phyloP scores from a whole-genome alignment of 192 early-diverging fungal genomes.

The Obelidium mucronatum region DNA sequence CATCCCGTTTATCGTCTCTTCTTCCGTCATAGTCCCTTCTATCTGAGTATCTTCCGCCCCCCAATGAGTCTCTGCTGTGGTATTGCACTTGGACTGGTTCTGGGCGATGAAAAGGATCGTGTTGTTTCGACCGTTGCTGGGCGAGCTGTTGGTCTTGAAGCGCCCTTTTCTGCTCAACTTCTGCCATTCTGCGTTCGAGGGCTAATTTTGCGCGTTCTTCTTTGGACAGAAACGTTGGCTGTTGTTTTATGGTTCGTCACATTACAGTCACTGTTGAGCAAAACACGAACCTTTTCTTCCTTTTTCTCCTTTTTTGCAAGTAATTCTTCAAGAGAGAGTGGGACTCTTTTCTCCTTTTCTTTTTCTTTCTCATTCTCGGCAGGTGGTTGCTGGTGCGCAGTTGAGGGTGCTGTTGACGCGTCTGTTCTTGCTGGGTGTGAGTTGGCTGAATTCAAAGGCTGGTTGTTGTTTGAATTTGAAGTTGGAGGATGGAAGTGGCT shows the following conservation, averaged over 20 bases:
- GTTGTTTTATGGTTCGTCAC: background rate
- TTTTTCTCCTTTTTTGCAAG: slow-evolving; percentile 63
- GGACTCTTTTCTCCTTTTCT: slow-evolving; percentile 50
- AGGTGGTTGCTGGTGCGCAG: background rate
- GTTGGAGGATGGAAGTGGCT: background rate
- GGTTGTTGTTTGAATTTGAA: too few relatives aligned
- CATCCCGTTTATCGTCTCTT: slow-evolving; percentile 14
- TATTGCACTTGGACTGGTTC: too few relatives aligned
- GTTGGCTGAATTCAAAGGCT: too few relatives aligned
- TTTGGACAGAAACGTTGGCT: slow-evolving; percentile 89
- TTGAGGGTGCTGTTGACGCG: background rate
- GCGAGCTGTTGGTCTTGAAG: slow-evolving; percentile 69
- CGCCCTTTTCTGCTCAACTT: slow-evolving; percentile 76
- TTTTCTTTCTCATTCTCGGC: background rate
- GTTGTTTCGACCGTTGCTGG: background rate
- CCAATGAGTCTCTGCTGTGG: slow-evolving; percentile 20
- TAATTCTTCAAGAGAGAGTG: slow-evolving; percentile 81
- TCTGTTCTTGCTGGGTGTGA: too few relatives aligned
- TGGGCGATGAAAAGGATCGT: slow-evolving; percentile 35
- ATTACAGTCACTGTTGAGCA: slow-evolving; percentile 5
- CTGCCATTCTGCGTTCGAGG: slow-evolving; percentile 78
- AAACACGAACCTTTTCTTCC: slow-evolving; percentile 67
- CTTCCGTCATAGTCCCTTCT: slow-evolving; percentile 30
- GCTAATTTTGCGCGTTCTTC: slow-evolving; percentile 89
- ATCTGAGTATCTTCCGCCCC: slow-evolving; percentile 11